Base-by-base conservation (phyloP, 768 basidiomycete genomes). In the Roridomyces roridus region DNA sequence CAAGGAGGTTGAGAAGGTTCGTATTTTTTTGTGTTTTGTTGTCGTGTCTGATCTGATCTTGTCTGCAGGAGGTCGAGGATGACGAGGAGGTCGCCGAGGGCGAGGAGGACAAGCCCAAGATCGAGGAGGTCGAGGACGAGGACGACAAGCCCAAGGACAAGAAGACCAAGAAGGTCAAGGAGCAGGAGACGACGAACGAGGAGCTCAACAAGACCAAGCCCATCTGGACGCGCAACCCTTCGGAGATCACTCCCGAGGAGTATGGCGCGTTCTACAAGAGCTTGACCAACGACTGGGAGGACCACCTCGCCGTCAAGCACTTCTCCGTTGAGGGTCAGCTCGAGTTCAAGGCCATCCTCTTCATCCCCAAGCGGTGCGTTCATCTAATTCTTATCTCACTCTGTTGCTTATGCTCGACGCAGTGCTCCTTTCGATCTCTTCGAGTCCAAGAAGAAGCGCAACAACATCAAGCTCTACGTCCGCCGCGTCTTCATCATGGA, bases 401-500 rank as follows among this genome's bases (percentile, higher is more conserved):
- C n/a, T 8, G 55, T 23, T 45, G 5, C 50, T 65, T 14, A 60
- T 51, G 43, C 50, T 61, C 29, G 62, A 54, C 29, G 3, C 43
- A 95, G 95, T 59, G 97, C 96, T 40, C 97, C 97, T 48, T 98
- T 98, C 77, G 97, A 99, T 71, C 90, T 99, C 74, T 99, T 99
- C 80, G 97, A 99, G 83, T 92, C 92, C 59, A 98, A 99, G 91
- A 98, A 98, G 92, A 98, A 98, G 87, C 93, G 96, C 70, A 98
- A 98, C 86, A 98, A 98, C 91, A 98, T 99, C 86, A 99, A 99
- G 82, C 95, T 99, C 74, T 99, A 98, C 73, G 97, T 99, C 67
- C 94, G 97, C 82, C 94, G 97, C 54, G 96, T 98, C 70, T 98
- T 99, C 85, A 98, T 99, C 85, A 98, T 97, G 94, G 97, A 99